Percentiles rank a stretch among this genome's conserved stretches.
phyloP scores from a whole-genome alignment of 345 rosid species.

The Conringia planisiliqua region DNA sequence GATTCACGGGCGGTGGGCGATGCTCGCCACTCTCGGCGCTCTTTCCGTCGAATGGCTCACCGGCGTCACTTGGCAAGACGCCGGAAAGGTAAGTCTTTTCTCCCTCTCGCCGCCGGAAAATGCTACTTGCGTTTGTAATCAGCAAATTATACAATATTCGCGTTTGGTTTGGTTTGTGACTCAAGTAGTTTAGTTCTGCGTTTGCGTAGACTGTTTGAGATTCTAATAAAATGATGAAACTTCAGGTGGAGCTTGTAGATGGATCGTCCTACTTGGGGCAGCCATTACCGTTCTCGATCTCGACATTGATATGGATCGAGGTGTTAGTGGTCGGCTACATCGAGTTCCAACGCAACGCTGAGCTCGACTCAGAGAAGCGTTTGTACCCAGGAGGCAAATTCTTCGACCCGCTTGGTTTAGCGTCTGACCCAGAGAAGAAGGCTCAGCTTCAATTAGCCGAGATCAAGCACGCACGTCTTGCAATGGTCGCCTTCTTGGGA shows the following conservation, averaged over 20 bases:
- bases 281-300: constrained; percentile 80
- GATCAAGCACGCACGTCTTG: constrained; percentile 98
- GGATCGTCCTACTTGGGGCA: constrained; percentile 93
- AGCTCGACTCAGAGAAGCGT: constrained; percentile 91
- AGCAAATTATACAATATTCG: too few relatives aligned
- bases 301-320: constrained; percentile 87
- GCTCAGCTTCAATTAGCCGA: constrained; percentile 86
- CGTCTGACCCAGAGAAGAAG: constrained; percentile 88
- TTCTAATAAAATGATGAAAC: neutral
- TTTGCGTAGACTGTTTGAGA: neutral
- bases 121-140: too few relatives aligned
- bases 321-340: constrained; percentile 80
- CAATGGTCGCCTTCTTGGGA: constrained; percentile 88
- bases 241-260: constrained; percentile 83
- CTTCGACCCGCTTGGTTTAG: constrained; percentile 89
- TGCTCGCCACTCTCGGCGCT: constrained; percentile 85
- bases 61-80: constrained; percentile 74
- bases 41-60: constrained; percentile 65
- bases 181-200: neutral
- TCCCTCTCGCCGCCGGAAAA: too few relatives aligned
- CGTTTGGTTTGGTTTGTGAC: too few relatives aligned
- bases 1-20: constrained; percentile 87
- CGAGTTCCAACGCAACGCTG: constrained; percentile 90
- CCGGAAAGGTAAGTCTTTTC: constrained; percentile 51
- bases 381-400: constrained; percentile 81